A percentile compares a stretch with the other conserved stretches of the same genome.
Evolutionary conservation across 2,329 filamentous ascomycete genomes (phyloP).

Genomic region (Colletotrichum sp.): DNA sequence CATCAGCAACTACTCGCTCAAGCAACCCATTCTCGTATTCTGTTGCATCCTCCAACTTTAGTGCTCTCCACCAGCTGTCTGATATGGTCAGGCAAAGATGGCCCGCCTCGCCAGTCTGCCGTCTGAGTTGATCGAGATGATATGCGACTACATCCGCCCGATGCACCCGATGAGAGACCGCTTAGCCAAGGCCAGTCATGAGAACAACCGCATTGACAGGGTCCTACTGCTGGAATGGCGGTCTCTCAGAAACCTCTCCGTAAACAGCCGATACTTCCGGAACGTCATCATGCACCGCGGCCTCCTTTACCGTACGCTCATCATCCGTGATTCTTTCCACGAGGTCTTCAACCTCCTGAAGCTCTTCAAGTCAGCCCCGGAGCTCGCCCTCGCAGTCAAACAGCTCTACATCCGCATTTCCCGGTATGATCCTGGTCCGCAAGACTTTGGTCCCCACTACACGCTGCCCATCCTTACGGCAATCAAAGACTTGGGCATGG

Average conservation of each 20-base stretch:
- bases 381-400: not conserved
- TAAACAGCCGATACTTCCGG: not conserved
- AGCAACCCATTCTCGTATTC: accelerated
- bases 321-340: not conserved
- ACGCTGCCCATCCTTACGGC: not conserved
- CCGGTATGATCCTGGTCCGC: not conserved
- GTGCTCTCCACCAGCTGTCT: too few relatives aligned
- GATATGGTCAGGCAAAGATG: too few relatives aligned
- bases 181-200: not conserved
- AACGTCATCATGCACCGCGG: not conserved
- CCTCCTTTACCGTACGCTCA: not conserved
- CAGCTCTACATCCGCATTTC: not conserved
- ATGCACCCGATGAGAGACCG: not conserved
- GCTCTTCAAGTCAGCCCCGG: not conserved
- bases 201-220: not conserved
- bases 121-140: not conserved
- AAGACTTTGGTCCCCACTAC: accelerated
- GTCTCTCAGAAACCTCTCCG: not conserved
- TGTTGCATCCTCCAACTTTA: accelerated
- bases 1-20: not conserved
- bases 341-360: not conserved
- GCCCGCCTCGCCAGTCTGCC: not conserved
- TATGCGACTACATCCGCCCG: not conserved
- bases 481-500: not conserved
- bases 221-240: not conserved